Evolutionary conservation across 192 early-diverging fungal genomes (phyloP).

Genomic region (Rhizophlyctis rosea): DNA sequence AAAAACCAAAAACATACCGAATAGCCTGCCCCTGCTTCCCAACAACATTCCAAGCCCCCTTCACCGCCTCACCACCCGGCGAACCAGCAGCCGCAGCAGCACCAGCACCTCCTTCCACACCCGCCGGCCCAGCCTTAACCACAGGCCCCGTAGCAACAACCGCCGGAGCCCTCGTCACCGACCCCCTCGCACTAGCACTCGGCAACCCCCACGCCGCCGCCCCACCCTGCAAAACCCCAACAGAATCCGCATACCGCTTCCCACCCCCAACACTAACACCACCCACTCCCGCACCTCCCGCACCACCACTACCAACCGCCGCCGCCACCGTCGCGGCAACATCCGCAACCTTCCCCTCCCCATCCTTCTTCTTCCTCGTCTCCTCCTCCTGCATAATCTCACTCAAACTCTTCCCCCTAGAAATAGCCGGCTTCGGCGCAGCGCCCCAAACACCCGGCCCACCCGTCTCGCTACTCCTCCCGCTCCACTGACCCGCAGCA

Average conservation of each 20-base stretch:
- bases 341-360: conserved; percentile 16
- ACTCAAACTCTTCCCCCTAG: conserved; percentile 32
- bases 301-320: conserved; percentile 12
- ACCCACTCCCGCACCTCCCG: conserved; percentile 8
- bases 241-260: conserved; percentile 47
- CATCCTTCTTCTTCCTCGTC: conserved; percentile 29
- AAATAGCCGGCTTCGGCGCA: conserved; percentile 13
- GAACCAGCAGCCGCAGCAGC: too few species aligned
- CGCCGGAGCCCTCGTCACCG: conserved; percentile 16
- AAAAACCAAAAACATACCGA: neutral
- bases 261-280: conserved; percentile 18
- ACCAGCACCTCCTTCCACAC: too few species aligned
- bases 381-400: conserved; percentile 56
- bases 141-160: conserved; percentile 31
- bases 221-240: neutral
- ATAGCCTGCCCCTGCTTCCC: conserved; percentile 38
- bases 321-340: conserved; percentile 7
- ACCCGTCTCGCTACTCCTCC: conserved; percentile 5
- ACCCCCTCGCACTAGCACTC: conserved; percentile 5
- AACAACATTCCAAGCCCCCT: conserved; percentile 47
- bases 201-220: conserved; percentile 10
- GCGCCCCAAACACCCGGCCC: conserved; percentile 22
- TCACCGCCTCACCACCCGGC: neutral
- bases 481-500: conserved; percentile 17
- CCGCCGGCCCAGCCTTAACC: conserved; percentile 22